These are phyloP conservation scores for Somion occarium DNA, from an alignment of 1,284 basidiomycete genomes.

Conservation along the genomic window DNA sequence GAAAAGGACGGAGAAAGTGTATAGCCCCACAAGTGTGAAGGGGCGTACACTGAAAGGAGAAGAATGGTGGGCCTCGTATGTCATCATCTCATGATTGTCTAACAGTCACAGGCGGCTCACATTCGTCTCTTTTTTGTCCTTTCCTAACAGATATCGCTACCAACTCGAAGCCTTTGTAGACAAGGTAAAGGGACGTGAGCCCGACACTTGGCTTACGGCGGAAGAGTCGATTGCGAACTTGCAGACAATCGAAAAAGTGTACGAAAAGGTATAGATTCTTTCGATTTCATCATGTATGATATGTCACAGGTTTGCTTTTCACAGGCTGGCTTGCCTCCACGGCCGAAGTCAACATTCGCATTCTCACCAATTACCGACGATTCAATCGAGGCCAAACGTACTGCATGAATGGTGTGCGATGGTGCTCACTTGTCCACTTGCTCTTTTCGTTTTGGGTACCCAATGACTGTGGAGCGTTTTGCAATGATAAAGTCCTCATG, in stretches of 20 bases:
- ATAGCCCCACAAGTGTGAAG: not conserved
- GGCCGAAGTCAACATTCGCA: too few species aligned
- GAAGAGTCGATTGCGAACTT: conserved; percentile 14
- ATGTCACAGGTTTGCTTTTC: too few species aligned
- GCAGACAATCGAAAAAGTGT: conserved; percentile 14
- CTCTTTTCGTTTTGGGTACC: too few species aligned
- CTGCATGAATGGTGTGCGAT: too few species aligned
- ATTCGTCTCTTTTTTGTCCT: too few species aligned
- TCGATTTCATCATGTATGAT: not conserved
- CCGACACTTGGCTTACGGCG: conserved; percentile 11
- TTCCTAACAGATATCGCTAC: conserved; percentile 15
- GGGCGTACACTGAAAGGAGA: conserved; percentile 10
- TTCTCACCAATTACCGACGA: too few species aligned
- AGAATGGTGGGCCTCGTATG: conserved; percentile 17
- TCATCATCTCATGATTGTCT: not conserved
- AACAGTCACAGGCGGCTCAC: too few species aligned
- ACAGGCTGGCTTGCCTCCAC: not conserved
- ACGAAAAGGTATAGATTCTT: conserved; percentile 10
- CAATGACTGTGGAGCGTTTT: too few species aligned
- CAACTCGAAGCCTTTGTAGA: conserved; percentile 16
- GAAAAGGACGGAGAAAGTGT: conserved; percentile 4
- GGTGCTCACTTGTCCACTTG: too few species aligned
- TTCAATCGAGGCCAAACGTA: too few species aligned
- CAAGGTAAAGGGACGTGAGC: conserved; percentile 12
- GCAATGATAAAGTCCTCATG: too few species aligned